Evolutionary conservation across 2,329 filamentous ascomycete species (phyloP).

Genomic region (Chaetomium sp.): DNA sequence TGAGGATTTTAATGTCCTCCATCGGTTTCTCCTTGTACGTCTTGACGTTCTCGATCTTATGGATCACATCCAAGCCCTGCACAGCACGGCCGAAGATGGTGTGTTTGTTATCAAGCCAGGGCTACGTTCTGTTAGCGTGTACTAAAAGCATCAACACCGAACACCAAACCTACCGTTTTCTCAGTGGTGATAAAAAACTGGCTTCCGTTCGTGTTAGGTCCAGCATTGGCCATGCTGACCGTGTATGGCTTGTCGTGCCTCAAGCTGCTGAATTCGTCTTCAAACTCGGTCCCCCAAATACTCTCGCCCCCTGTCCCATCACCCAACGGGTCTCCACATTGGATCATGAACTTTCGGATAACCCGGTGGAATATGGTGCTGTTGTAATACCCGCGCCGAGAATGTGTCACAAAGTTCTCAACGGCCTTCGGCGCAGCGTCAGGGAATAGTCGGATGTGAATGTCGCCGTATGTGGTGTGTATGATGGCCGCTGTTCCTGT

Average conservation of each 20-base stretch:
- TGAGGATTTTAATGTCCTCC: slow-evolving; percentile 96
- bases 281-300: slow-evolving; percentile 91
- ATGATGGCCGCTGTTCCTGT: slow-evolving; percentile 79
- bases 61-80: slow-evolving; percentile 89
- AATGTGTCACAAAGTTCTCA: slow-evolving; percentile 95
- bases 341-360: slow-evolving; percentile 98
- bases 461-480: slow-evolving; percentile 93
- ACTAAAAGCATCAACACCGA: slow-evolving; percentile 10
- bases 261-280: slow-evolving; percentile 88
- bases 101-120: slow-evolving; percentile 95
- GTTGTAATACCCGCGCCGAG: slow-evolving; percentile 92
- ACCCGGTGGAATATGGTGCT: slow-evolving; percentile 96
- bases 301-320: slow-evolving; percentile 89
- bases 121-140: slow-evolving; percentile 48
- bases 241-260: slow-evolving; percentile 97
- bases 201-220: slow-evolving; percentile 90
- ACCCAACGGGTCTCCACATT: slow-evolving; percentile 79
- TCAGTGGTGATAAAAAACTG: slow-evolving; percentile 99
- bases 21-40: slow-evolving; percentile 91
- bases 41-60: slow-evolving; percentile 89
- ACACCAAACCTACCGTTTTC: slow-evolving; percentile 67
- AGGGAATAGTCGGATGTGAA: slow-evolving; percentile 89
- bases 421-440: slow-evolving; percentile 91
- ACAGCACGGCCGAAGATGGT: slow-evolving; percentile 93
- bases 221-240: slow-evolving; percentile 96